phyloP scores from a whole-genome alignment of 352 stramenopile genomes.

The Globisporangium canariense region DNA sequence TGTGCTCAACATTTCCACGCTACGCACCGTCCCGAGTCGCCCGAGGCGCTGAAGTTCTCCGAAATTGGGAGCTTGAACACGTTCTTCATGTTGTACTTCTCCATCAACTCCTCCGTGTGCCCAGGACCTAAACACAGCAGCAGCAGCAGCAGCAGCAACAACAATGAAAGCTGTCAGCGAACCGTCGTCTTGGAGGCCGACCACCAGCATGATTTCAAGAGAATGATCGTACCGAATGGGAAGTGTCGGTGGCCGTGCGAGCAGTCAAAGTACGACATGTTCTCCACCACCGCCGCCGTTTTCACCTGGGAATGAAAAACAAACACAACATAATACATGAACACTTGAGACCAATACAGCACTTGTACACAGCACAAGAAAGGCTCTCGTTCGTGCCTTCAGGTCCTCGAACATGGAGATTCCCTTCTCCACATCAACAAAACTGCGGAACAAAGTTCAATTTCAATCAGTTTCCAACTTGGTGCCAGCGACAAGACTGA shows the following conservation, averaged over 20 bases:
- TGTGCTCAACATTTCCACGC: not conserved
- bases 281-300: conserved; percentile 97
- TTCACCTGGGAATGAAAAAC: conserved; percentile 66
- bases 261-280: conserved; percentile 98
- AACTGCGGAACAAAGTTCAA: conserved; percentile 41
- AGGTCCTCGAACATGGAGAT: conserved; percentile 98
- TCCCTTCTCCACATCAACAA: conserved; percentile 98
- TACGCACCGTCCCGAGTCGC: conserved; percentile 67
- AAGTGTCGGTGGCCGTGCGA: conserved; percentile 83
- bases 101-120: conserved; percentile 70
- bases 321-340: not conserved
- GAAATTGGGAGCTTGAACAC: conserved; percentile 84
- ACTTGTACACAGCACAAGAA: not conserved
- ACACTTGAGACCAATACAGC: not conserved
- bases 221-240: conserved; percentile 58
- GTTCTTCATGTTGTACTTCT: conserved; percentile 82
- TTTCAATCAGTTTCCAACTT: not conserved
- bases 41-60: conserved; percentile 65
- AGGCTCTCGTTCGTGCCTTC: conserved; percentile 48
- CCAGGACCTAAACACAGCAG: conserved; percentile 40
- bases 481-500: not conserved
- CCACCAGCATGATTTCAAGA: not conserved
- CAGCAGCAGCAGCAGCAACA: not conserved
- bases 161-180: no score
- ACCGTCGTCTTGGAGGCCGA: not conserved